Percentiles rank a stretch among this genome's conserved stretches.
Evolutionary conservation across 2,329 filamentous ascomycete species (phyloP).

Genomic region (Colletotrichum tofieldiae): DNA sequence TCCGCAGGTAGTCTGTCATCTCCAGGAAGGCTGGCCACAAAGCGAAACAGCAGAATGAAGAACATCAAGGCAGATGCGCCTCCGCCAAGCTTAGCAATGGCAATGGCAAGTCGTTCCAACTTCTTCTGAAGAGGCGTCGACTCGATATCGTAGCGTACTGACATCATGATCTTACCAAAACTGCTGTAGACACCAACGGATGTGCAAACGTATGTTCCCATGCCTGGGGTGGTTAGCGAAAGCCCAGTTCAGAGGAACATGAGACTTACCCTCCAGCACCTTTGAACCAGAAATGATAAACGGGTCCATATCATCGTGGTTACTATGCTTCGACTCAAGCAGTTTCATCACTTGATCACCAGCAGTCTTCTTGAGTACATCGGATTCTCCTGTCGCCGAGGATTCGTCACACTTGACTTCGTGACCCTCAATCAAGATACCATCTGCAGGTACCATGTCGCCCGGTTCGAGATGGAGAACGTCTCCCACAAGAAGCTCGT

Average conservation of each 20-base stretch:
- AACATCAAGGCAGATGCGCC: slow-evolving; percentile 79
- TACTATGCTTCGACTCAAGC: slow-evolving; percentile 58
- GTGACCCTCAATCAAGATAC: slow-evolving; percentile 74
- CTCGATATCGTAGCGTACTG: slow-evolving; percentile 65
- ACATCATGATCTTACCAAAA: slow-evolving; percentile 70
- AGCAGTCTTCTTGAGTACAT: slow-evolving; percentile 77
- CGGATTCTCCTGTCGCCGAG: slow-evolving; percentile 81
- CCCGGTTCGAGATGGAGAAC: slow-evolving; percentile 74
- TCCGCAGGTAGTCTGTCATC: slow-evolving; percentile 68
- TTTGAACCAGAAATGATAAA: slow-evolving; percentile 74
- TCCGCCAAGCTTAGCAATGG: slow-evolving; percentile 64
- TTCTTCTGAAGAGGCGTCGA: slow-evolving; percentile 70
- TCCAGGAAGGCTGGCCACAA: slow-evolving; percentile 71
- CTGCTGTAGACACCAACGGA: slow-evolving; percentile 69
- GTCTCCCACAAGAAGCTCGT: slow-evolving; percentile 74
- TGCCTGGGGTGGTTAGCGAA: slow-evolving; percentile 36
- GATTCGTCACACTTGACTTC: slow-evolving; percentile 78
- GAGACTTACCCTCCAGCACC: slow-evolving; percentile 55
- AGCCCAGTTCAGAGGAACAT: slow-evolving; percentile 54
- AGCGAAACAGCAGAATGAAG: slow-evolving; percentile 83
- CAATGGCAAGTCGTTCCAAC: slow-evolving; percentile 60
- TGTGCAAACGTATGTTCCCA: slow-evolving; percentile 69
- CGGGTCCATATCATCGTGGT: slow-evolving; percentile 65
- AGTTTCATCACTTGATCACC: slow-evolving; percentile 70
- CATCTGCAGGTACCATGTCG: slow-evolving; percentile 80